Evolutionary conservation across 148 eudicot species (phyloP), one percentile per base, ranked within the genome.

Genomic region (Arbutus unedo): DNA sequence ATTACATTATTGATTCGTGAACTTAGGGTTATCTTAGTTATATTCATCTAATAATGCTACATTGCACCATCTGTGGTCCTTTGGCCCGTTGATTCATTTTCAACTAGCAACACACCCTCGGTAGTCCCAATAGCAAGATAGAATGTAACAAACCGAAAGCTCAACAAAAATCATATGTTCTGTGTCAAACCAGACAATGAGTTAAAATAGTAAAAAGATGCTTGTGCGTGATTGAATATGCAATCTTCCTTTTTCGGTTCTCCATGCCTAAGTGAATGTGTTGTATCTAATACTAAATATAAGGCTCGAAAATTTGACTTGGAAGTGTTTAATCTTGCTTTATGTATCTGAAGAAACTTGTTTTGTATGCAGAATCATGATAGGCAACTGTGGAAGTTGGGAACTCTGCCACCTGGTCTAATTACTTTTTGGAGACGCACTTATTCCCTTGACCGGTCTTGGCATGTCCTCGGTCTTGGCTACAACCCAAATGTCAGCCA

Each of bases 401-500:
- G 98, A 84, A 94, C 98, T 41, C 86, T 94, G 83, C 98, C 98
- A 1, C 96, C 98, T 48, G 96, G 98, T 67, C 87, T 94, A 38
- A 91, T 94, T 67, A 94, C 98, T 15, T 94, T 91, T 79, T 93
- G 88, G 89, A 89, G 90, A 71, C 89, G 90, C 5, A 92, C 91
- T 13, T 86, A 77, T 76, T 83, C 98, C 14, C 89, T 94, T 25
- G 91, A 93, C 80, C 90, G 91, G 25, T 85, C 84, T 44, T 94
- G 98, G 98, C 98, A 94, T 82, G 93, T 91, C 21, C 89, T 94
- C 45, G 98, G 98, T 49, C 93, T 94, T 55, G 96, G 98, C 56
- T 94, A 93, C 84, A 90, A 94, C 83, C 93, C 96, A 6, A 91
- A 87, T 86, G 89, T 94, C 18, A 85, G 87, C 88, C 83, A 84